Conservation (phyloP, 2,329 filamentous ascomycete genomes). For the Hypoxylon sp. region DNA sequence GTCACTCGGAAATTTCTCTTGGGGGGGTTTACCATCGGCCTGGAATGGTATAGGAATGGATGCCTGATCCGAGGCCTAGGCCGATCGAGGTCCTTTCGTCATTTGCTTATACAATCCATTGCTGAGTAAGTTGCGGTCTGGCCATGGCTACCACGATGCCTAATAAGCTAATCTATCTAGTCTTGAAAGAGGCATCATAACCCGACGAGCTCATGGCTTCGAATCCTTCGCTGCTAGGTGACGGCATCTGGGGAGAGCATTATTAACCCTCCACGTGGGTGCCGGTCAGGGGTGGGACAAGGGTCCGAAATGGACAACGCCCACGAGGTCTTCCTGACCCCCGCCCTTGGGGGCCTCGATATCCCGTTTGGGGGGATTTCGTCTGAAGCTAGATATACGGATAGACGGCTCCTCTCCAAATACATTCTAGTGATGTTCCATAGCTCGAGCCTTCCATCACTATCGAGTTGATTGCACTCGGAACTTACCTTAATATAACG, state of each 20-base stretch:
- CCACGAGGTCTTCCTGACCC: neutral
- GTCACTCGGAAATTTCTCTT: slow-evolving; percentile 1
- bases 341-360: neutral
- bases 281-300: slow-evolving; percentile 10
- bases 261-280: slow-evolving; percentile 27
- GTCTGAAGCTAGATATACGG: neutral
- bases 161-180: no score
- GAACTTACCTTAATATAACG: slow-evolving; percentile 27
- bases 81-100: neutral
- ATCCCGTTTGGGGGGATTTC: neutral
- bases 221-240: neutral
- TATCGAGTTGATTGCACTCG: neutral
- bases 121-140: neutral
- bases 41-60: neutral
- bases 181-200: slow-evolving; percentile 22
- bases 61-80: neutral
- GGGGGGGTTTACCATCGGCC: neutral
- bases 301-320: slow-evolving; percentile 11
- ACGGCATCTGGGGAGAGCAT: slow-evolving; percentile 4
- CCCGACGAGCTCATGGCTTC: slow-evolving; percentile 5
- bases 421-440: slow-evolving; percentile 11
- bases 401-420: neutral
- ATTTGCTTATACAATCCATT: slow-evolving; percentile 3
- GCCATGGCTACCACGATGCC: neutral
- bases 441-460: neutral